These are phyloP conservation scores for Raphanus sativus DNA, from an alignment of 345 rosid genomes.

Conservation along the genomic window DNA sequence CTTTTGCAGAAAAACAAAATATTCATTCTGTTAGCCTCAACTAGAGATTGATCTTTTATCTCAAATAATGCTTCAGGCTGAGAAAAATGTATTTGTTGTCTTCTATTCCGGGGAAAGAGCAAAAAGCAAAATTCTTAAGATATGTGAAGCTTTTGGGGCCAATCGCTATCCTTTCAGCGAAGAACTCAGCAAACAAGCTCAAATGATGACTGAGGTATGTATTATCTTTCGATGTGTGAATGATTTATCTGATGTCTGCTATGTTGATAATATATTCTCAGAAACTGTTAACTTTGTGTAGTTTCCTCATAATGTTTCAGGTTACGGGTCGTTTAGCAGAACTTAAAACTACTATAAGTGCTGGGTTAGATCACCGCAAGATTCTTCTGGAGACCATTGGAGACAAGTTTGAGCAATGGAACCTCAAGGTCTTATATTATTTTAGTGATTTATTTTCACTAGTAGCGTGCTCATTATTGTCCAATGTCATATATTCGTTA, in stretches of 20 bases:
- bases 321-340: slow-evolving; percentile 70
- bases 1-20: no score
- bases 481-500: background rate
- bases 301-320: slow-evolving; percentile 41
- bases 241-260: background rate
- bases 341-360: slow-evolving; percentile 72
- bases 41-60: slow-evolving; percentile 22
- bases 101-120: slow-evolving; percentile 95
- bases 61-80: slow-evolving; percentile 52
- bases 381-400: slow-evolving; percentile 67
- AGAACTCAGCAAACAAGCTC: slow-evolving; percentile 69
- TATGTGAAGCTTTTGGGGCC: slow-evolving; percentile 98
- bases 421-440: slow-evolving; percentile 51
- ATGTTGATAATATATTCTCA: slow-evolving; percentile 2
- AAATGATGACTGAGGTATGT: slow-evolving; percentile 65
- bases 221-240: slow-evolving; percentile 1
- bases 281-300: slow-evolving; percentile 8
- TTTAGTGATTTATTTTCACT: slow-evolving; percentile 13
- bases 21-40: background rate
- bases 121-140: slow-evolving; percentile 82
- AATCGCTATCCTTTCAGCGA: slow-evolving; percentile 89
- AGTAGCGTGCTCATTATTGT: slow-evolving; percentile 4
- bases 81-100: slow-evolving; percentile 85
- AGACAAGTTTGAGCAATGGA: slow-evolving; percentile 86
- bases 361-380: slow-evolving; percentile 64